Base-by-base conservation (phyloP, 2,329 filamentous ascomycete species). In the Claviceps purpurea region DNA sequence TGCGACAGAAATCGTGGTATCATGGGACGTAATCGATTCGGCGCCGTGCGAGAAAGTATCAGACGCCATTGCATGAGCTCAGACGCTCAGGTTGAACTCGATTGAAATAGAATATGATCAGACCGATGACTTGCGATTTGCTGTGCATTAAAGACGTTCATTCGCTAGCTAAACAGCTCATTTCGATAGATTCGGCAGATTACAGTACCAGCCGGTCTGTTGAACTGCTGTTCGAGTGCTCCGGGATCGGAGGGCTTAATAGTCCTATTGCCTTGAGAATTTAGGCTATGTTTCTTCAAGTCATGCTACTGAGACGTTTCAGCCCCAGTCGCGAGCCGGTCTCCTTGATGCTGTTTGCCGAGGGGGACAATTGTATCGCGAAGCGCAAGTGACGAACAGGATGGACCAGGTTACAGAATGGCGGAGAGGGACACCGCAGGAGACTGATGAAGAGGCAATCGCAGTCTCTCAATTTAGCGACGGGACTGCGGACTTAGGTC, bases 1-100 rank as follows among this genome's bases (percentile, higher is more conserved):
- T 44, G 64, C 65, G 3, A 67, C 65, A 26, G 64, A 61, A 24
- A 68, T 62, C 1, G 56, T 58, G 16, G 53, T 50, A n/a, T 50
- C 50, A 40, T 43, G 5, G 2, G 55, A 54, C 13, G 42, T 45
- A 34, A 47, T 22, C 8, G 50, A 52, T 18, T 48, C 18, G n/a
- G 45, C 24, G 20, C 22, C 34, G 5, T 22, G 39, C 22, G 41
- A 20, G n/a, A 14, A n/a, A 10, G n/a, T 30, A 7, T 13, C 38
- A 16, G 40, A 22, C 7, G 37, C 53, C 47, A 52, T 53, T 6
- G 13, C 20, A 22, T n/a, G 18, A 38, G 14, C 40, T 30, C 14
- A 38, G 45, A 44, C 5, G 5, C 42, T 24, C 5, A 4, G 22
- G 18, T 5, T 26, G 16, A 34, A 34, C 30, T 34, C 8, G 30